These are phyloP conservation scores for Chiua sp. DNA, from an alignment of 1,284 basidiomycete species.

Conservation along the genomic window DNA sequence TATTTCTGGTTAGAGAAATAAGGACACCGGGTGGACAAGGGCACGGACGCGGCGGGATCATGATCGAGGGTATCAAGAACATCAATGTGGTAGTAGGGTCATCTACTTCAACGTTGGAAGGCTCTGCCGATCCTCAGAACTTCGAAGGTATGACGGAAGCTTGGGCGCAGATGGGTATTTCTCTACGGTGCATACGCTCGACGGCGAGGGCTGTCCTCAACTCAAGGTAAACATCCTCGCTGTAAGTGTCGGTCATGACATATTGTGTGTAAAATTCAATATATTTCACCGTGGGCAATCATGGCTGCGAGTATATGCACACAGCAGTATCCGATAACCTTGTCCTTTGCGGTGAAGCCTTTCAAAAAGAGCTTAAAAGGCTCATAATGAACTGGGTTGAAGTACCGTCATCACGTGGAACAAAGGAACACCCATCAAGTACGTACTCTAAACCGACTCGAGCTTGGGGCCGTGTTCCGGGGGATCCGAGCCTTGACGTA, in stretches of 20 bases:
- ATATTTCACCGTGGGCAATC: constrained; percentile 83
- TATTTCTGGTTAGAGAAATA: constrained; percentile 51
- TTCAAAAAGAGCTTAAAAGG: constrained; percentile 81
- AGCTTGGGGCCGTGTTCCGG: no score
- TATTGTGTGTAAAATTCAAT: constrained; percentile 50
- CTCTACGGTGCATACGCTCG: constrained; percentile 88
- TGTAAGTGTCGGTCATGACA: constrained; percentile 35
- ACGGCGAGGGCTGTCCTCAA: constrained; percentile 76
- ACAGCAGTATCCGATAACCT: constrained; percentile 83
- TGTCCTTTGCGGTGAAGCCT: constrained; percentile 91
- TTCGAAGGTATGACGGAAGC: constrained; percentile 88
- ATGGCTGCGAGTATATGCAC: constrained; percentile 83
- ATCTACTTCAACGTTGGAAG: constrained; percentile 66
- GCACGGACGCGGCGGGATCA: constrained; percentile 80
- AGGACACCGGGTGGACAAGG: not conserved
- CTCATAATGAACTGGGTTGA: constrained; percentile 77
- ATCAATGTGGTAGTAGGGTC: constrained; percentile 69
- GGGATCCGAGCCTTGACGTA: no score
- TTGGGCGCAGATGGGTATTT: constrained; percentile 82
- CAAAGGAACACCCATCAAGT: no score
- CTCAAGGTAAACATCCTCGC: constrained; percentile 81
- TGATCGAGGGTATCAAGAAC: constrained; percentile 81
- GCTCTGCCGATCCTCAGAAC: constrained; percentile 79
- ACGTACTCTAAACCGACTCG: no score
- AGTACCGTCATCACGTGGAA: constrained; percentile 72